These are phyloP conservation scores for Tremella yokohamensis DNA, from an alignment of 768 basidiomycete genomes.

Conservation along the genomic window DNA sequence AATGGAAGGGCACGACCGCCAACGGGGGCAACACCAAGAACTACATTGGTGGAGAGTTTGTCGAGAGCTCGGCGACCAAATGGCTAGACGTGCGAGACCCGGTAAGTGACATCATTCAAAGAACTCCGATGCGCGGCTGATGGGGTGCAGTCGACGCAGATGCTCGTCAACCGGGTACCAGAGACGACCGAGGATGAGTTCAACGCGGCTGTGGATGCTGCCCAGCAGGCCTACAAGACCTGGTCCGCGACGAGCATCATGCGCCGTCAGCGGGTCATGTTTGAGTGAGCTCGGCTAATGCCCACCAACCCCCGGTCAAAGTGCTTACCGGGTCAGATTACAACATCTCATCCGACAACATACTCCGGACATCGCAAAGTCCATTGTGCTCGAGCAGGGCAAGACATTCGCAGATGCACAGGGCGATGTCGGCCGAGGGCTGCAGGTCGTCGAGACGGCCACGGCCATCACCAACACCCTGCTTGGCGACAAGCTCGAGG, in stretches of 20 bases:
- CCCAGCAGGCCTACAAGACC: constrained; percentile 76
- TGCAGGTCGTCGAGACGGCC: constrained; percentile 65
- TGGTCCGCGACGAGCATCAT: constrained; percentile 86
- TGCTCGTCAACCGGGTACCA: constrained; percentile 80
- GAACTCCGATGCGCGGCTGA: background rate
- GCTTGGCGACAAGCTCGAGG: constrained; percentile 86
- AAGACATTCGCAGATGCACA: constrained; percentile 93
- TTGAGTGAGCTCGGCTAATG: constrained; percentile 63
- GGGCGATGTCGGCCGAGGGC: constrained; percentile 86
- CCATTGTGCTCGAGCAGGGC: constrained; percentile 92
- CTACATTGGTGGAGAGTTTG: constrained; percentile 84
- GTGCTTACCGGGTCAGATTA: constrained; percentile 57
- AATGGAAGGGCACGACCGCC: constrained; percentile 81
- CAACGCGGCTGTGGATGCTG: constrained; percentile 73
- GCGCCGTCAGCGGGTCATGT: constrained; percentile 76
- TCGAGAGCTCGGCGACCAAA: constrained; percentile 69
- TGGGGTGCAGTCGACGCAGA: constrained; percentile 74
- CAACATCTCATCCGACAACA: constrained; percentile 82
- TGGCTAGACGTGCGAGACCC: constrained; percentile 91
- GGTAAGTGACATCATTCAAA: constrained; percentile 55
- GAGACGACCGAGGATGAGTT: constrained; percentile 81
- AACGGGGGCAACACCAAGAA: constrained; percentile 86
- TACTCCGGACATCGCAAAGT: constrained; percentile 76
- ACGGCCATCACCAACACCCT: constrained; percentile 75
- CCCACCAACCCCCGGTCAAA: background rate